phyloP scores from a whole-genome alignment of 129 eudicot species.

The Deinandra increscens region DNA sequence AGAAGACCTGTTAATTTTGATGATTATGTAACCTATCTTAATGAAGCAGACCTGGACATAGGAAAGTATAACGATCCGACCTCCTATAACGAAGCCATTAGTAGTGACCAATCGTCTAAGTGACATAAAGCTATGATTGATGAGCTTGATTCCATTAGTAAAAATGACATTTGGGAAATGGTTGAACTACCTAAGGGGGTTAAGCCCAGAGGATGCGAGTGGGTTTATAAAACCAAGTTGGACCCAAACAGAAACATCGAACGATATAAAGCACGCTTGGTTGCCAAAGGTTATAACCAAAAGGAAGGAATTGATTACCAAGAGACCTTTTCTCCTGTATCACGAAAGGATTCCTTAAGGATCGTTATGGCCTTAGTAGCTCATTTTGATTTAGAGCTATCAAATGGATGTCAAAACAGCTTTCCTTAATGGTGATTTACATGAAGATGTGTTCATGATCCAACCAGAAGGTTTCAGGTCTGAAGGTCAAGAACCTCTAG shows the following conservation, averaged over 20 bases:
- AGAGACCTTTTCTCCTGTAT: neutral
- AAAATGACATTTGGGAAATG: neutral
- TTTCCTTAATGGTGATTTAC: neutral
- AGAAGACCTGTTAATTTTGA: neutral
- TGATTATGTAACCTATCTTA: neutral
- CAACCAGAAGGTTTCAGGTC: neutral
- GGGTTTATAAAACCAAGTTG: neutral
- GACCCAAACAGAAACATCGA: neutral
- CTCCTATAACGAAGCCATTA: neutral
- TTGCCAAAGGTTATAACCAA: neutral
- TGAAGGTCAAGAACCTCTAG: neutral
- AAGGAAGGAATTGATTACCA: neutral
- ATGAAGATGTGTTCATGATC: neutral
- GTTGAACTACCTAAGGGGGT: neutral
- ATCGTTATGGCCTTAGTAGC: neutral
- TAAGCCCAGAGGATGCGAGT: neutral
- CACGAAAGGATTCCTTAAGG: neutral
- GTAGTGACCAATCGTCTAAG: neutral
- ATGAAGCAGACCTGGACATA: neutral
- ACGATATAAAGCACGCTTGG: neutral
- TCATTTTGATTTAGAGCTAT: neutral
- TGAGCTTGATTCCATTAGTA: neutral
- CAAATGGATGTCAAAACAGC: neutral
- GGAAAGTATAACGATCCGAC: neutral
- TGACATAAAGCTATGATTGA: neutral